Conservation (phyloP, 2,329 filamentous ascomycete genomes). For the Trichoderma sp. region DNA sequence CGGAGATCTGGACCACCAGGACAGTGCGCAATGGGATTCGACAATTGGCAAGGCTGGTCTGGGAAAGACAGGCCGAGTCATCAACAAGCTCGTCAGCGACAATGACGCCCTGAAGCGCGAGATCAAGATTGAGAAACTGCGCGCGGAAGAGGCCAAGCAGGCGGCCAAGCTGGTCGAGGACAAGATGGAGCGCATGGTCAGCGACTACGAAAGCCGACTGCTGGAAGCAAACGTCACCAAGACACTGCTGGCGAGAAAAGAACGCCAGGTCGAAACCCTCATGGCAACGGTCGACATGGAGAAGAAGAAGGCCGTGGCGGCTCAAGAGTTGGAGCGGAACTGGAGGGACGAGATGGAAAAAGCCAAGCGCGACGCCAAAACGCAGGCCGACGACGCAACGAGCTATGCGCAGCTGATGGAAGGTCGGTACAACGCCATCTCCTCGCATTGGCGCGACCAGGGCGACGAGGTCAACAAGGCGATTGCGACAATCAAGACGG, state of each 20-base stretch:
- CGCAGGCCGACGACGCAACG: conserved; percentile 65
- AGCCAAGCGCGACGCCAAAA: conserved; percentile 55
- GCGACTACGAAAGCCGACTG: conserved; percentile 67
- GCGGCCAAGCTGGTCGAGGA: conserved; percentile 66
- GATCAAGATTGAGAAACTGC: conserved; percentile 62
- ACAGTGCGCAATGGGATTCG: conserved; percentile 56
- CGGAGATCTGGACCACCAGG: conserved; percentile 35
- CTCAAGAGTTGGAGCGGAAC: conserved; percentile 57
- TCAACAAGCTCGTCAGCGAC: conserved; percentile 77
- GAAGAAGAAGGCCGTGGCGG: conserved; percentile 57
- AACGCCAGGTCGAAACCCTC: conserved; percentile 70
- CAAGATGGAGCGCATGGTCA: conserved; percentile 66
- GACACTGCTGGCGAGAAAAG: conserved; percentile 67
- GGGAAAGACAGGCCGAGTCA: conserved; percentile 74
- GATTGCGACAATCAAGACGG: conserved; percentile 48
- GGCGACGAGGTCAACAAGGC: conserved; percentile 59
- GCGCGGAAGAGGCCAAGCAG: conserved; percentile 69
- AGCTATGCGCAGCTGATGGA: conserved; percentile 65
- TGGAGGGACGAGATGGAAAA: conserved; percentile 66
- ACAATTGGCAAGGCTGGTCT: conserved; percentile 67
- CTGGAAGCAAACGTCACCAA: conserved; percentile 71
- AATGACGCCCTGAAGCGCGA: conserved; percentile 77
- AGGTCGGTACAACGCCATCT: conserved; percentile 66
- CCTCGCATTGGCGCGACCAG: conserved; percentile 65
- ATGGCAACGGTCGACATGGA: conserved; percentile 64